Base-by-base conservation (phyloP, 306 rosid species). In the Notholithocarpus densiflorus region DNA sequence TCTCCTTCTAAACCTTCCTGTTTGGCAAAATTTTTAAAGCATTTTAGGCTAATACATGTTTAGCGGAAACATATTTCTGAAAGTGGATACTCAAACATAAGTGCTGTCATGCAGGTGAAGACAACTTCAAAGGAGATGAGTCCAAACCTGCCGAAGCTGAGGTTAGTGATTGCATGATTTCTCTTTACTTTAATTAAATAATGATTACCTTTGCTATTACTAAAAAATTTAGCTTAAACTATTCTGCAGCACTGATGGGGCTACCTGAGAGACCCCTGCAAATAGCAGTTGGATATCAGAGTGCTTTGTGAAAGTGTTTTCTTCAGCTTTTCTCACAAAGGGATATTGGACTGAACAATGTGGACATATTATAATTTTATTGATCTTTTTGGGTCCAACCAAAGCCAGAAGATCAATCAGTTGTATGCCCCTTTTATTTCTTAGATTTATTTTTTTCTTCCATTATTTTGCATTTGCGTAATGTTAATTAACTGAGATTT, bases 91-190 rank as follows among this genome's bases (percentile, higher is more conserved):
- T 77, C 78, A 54, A 71, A 73, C 52, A 23, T 55, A 54, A 37
- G 65, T 83, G 45, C 70, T 75, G 52, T 81, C 59, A 43, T 84
- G 81, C 88, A 95, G 99, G 97, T 83, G 98, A 92, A 56, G 99
- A 95, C 9, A 87, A 61, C 86, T 19, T 75, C 76, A 95, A 93
- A 87, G 83, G 82, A 51, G 98, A 91, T 43, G 98, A 92, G 77
- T 61, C 84, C 91, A 95, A 95, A 80, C 82, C 96, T 11, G 59
- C 95, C 31, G 97, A 90, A 73, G 78, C 91, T 8, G 91, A 84
- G 84, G 95, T 87, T 77, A 71, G 77, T 73, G 43, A 45, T 78
- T 64, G 12, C 52, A 19, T 21, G 17, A 31, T n/a, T n/a, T 24
- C 7, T 19, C 17, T 68, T 34, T 10, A 8, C 15, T 32, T 19